Conservation (phyloP, 2,329 filamentous ascomycete species). For the Botrytis fragariae region DNA sequence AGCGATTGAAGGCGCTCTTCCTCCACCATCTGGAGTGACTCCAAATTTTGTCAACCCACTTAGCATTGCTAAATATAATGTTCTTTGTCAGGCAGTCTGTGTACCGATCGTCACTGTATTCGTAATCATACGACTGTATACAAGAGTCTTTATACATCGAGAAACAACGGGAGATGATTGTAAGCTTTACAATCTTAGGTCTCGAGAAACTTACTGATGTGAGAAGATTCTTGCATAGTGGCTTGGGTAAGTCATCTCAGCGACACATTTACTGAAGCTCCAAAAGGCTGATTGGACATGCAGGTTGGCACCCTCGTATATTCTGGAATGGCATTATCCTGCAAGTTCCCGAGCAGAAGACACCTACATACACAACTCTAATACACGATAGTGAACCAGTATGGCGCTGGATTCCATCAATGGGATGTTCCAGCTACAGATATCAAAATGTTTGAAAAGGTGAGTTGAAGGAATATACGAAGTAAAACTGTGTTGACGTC, state of each 20-base stretch:
- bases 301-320: not conserved
- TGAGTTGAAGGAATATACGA: not conserved
- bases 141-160: not conserved
- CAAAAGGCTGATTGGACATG: not conserved
- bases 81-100: slow-evolving; percentile 7
- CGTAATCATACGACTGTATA: not conserved
- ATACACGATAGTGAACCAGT: not conserved
- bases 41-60: not conserved
- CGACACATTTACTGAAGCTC: too few relatives aligned
- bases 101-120: not conserved
- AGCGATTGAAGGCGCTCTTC: not conserved
- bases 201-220: not conserved
- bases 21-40: not conserved
- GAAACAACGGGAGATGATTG: not conserved
- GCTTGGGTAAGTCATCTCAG: not conserved
- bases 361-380: not conserved
- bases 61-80: not conserved
- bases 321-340: slow-evolving; percentile 4
- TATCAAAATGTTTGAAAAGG: not conserved
- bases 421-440: not conserved
- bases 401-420: slow-evolving; percentile 1
- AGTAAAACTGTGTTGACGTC: not conserved
- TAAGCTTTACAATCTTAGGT: not conserved
- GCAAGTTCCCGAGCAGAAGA: not conserved
- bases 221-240: not conserved